These are phyloP conservation scores for Fusarium nematophilum DNA, from an alignment of 2,329 filamentous ascomycete genomes.

Conservation along the genomic window DNA sequence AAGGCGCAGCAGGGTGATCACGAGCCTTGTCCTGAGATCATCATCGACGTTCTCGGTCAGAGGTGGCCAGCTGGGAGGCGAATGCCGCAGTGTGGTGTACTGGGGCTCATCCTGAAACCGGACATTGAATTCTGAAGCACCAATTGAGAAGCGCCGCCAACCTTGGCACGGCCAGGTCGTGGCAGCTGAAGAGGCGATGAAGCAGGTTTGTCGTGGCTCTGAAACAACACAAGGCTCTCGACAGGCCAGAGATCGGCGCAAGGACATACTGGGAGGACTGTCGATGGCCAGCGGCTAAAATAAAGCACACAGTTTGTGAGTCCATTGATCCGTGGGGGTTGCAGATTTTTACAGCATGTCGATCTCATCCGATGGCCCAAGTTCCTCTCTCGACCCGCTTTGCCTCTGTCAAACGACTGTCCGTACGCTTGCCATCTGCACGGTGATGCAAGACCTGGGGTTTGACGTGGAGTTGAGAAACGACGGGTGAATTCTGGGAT, in stretches of 20 bases:
- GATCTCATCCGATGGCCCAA: too few relatives aligned
- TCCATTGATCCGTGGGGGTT: too few relatives aligned
- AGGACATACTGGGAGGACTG: constrained; percentile 10
- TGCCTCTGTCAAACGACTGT: too few relatives aligned
- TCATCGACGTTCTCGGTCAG: not conserved
- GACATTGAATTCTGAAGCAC: constrained; percentile 21
- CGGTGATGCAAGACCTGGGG: constrained; percentile 22
- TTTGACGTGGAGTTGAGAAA: not conserved
- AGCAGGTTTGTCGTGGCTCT: constrained; percentile 22
- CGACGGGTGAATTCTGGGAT: too few relatives aligned
- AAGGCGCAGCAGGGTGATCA: not conserved
- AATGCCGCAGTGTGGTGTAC: not conserved
- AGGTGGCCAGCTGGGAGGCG: not conserved
- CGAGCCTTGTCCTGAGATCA: constrained; percentile 5
- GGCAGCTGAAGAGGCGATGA: constrained; percentile 16
- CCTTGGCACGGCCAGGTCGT: not conserved
- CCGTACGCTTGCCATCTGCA: constrained; percentile 7
- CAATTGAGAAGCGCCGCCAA: constrained; percentile 7
- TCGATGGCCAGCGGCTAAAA: constrained; percentile 8
- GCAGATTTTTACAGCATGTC: too few relatives aligned
- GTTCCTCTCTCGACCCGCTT: too few relatives aligned
- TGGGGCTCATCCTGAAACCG: constrained; percentile 26
- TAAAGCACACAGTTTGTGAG: too few relatives aligned
- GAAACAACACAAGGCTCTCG: constrained; percentile 26
- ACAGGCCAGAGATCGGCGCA: constrained; percentile 14